phyloP scores from a whole-genome alignment of 2,329 filamentous ascomycete genomes.

The Paraconiothyrium sp. region DNA sequence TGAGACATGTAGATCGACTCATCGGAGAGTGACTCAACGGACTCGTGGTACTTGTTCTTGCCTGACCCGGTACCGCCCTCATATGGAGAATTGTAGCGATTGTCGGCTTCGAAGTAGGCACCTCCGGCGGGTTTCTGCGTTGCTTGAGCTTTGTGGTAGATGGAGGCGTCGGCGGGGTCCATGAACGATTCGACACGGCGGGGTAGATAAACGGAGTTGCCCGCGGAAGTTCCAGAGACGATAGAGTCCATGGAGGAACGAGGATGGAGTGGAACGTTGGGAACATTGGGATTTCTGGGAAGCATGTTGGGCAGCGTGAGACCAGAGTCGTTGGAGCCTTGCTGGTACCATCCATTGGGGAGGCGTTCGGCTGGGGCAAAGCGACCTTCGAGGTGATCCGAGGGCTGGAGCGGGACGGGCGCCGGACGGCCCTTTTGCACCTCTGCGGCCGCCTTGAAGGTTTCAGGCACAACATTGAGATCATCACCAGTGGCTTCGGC shows the following conservation, averaged over 20 bases:
- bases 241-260: slow-evolving; percentile 74
- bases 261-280: slow-evolving; percentile 60
- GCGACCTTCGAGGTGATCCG: slow-evolving; percentile 77
- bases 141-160: slow-evolving; percentile 74
- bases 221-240: slow-evolving; percentile 65
- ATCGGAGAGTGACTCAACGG: slow-evolving; percentile 47
- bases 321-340: slow-evolving; percentile 71
- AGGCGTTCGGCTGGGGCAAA: slow-evolving; percentile 77
- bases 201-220: slow-evolving; percentile 71
- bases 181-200: slow-evolving; percentile 78
- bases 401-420: slow-evolving; percentile 74
- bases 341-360: slow-evolving; percentile 74
- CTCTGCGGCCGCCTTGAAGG: slow-evolving; percentile 70
- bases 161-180: slow-evolving; percentile 77
- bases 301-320: slow-evolving; percentile 63
- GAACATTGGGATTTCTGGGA: slow-evolving; percentile 56
- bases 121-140: slow-evolving; percentile 56
- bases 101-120: slow-evolving; percentile 50
- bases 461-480: slow-evolving; percentile 87
- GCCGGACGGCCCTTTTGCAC: slow-evolving; percentile 60
- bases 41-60: slow-evolving; percentile 46
- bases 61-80: slow-evolving; percentile 30
- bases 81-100: slow-evolving; percentile 37
- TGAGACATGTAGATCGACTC: slow-evolving; percentile 46
- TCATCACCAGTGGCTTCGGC: slow-evolving; percentile 84